Percentiles rank a stretch among this genome's conserved stretches.
phyloP scores from a whole-genome alignment of 805 yeast genomes.

The Wickerhamomyces rabaulensis region DNA sequence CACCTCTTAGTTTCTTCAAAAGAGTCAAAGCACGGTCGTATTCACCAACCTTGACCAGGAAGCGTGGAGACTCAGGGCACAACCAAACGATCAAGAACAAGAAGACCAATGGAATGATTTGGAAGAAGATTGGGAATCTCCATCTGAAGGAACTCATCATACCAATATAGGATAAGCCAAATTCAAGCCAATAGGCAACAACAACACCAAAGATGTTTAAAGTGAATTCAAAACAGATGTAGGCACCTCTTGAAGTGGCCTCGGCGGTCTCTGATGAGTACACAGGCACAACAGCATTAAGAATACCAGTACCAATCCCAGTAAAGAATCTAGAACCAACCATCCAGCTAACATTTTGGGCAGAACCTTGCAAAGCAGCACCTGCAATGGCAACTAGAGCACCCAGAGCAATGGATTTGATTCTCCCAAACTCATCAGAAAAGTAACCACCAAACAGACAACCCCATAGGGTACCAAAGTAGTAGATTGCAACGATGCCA shows the following conservation, averaged over 20 bases:
- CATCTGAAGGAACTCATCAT: slow-evolving; percentile 4
- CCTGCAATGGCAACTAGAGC: neutral
- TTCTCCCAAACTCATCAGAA: slow-evolving; percentile 5
- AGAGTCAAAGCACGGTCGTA: neutral
- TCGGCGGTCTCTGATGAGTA: slow-evolving; percentile 2
- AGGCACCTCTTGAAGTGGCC: slow-evolving; percentile 3
- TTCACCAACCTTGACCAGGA: neutral
- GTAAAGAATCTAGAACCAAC: slow-evolving; percentile 3
- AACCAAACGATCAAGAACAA: slow-evolving; percentile 1
- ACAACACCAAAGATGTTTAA: slow-evolving; percentile 3
- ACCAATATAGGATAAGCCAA: slow-evolving; percentile 2
- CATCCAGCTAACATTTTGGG: slow-evolving; percentile 1
- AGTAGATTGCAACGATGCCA: slow-evolving; percentile 3
- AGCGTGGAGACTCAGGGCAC: slow-evolving; percentile 1
- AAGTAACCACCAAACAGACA: slow-evolving; percentile 4
- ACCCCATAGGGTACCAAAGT: slow-evolving; percentile 3
- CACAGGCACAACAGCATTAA: slow-evolving; percentile 3
- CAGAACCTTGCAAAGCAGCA: slow-evolving; percentile 3
- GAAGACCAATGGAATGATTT: neutral
- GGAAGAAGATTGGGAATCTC: slow-evolving; percentile 4
- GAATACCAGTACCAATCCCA: slow-evolving; percentile 2
- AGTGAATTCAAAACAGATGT: slow-evolving; percentile 2
- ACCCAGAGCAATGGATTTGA: slow-evolving; percentile 1
- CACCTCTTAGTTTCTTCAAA: slow-evolving; percentile 1
- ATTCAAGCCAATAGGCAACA: slow-evolving; percentile 3